Percentiles rank a stretch among this genome's conserved stretches.
phyloP scores from a whole-genome alignment of 2,329 filamentous ascomycete species.

The Orbilia blumenaviensis region DNA sequence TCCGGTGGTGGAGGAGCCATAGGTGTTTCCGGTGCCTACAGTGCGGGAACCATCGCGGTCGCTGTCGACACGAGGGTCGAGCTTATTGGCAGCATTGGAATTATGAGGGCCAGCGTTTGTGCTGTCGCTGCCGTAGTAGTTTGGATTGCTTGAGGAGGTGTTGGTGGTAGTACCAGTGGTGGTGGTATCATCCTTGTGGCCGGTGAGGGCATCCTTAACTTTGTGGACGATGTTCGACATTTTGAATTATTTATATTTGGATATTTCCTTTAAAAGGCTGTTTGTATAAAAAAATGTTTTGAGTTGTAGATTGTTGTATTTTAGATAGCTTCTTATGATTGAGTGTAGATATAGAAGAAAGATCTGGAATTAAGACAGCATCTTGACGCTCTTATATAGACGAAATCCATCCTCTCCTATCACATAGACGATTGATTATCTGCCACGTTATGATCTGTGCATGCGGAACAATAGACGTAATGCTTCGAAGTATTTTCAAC shows the following conservation, averaged over 20 bases:
- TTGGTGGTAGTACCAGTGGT: conserved; percentile 54
- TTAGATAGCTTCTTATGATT: background rate
- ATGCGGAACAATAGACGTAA: conserved; percentile 36
- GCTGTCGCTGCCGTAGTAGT: conserved; percentile 50
- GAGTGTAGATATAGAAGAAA: conserved; percentile 1
- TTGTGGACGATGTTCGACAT: conserved; percentile 65
- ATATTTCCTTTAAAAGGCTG: background rate
- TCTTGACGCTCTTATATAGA: conserved; percentile 43
- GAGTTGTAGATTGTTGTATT: conserved; percentile 14
- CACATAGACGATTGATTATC: background rate
- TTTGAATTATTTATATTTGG: conserved; percentile 56
- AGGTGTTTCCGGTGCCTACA: conserved; percentile 58
- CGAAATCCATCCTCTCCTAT: background rate
- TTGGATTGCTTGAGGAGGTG: conserved; percentile 21
- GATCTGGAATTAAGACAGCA: background rate
- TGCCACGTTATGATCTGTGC: background rate
- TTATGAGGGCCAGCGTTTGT: conserved; percentile 55
- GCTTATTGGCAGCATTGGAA: conserved; percentile 61
- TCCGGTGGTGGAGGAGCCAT: conserved; percentile 55
- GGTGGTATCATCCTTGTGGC: conserved; percentile 51
- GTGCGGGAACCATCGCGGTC: conserved; percentile 63
- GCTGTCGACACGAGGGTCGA: conserved; percentile 67
- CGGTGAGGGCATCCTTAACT: conserved; percentile 63
- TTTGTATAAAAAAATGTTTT: background rate
- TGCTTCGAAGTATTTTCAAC: background rate